phyloP scores from a whole-genome alignment of 352 stramenopile species.

The Globisporangium carolinianum region DNA sequence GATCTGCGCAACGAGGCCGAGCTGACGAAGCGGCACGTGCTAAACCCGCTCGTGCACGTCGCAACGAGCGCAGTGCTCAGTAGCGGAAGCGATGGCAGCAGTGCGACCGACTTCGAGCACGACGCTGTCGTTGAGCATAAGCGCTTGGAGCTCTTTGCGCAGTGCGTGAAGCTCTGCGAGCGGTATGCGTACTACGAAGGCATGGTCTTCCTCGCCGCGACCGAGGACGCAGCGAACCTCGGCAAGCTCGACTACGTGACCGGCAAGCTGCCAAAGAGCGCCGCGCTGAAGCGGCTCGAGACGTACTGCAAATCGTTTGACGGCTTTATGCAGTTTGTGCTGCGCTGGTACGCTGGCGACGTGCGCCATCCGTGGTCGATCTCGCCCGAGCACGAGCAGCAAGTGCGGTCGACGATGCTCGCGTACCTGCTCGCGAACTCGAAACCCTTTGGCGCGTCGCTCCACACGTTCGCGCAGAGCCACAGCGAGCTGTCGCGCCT shows the following conservation, averaged over 20 bases:
- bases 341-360: slow-evolving; percentile 73
- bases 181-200: slow-evolving; percentile 78
- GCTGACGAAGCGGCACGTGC: slow-evolving; percentile 45
- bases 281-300: slow-evolving; percentile 51
- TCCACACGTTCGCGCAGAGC: slow-evolving; percentile 60
- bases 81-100: neutral
- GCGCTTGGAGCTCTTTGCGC: slow-evolving; percentile 41
- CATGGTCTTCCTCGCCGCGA: slow-evolving; percentile 68
- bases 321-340: slow-evolving; percentile 59
- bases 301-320: slow-evolving; percentile 52
- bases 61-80: slow-evolving; percentile 28
- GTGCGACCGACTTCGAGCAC: slow-evolving; percentile 18
- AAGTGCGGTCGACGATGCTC: slow-evolving; percentile 31
- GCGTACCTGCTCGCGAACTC: slow-evolving; percentile 62
- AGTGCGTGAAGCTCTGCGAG: slow-evolving; percentile 56
- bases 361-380: slow-evolving; percentile 60
- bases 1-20: slow-evolving; percentile 56
- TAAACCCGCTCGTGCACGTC: slow-evolving; percentile 73
- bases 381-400: slow-evolving; percentile 12
- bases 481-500: slow-evolving; percentile 49
- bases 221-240: slow-evolving; percentile 54
- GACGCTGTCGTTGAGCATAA: slow-evolving; percentile 21
- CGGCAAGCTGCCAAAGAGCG: slow-evolving; percentile 41
- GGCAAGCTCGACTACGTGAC: slow-evolving; percentile 64
- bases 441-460: slow-evolving; percentile 40